Evolutionary conservation across 306 rosid genomes (phyloP).

Genomic region (Castanea mollissima): DNA sequence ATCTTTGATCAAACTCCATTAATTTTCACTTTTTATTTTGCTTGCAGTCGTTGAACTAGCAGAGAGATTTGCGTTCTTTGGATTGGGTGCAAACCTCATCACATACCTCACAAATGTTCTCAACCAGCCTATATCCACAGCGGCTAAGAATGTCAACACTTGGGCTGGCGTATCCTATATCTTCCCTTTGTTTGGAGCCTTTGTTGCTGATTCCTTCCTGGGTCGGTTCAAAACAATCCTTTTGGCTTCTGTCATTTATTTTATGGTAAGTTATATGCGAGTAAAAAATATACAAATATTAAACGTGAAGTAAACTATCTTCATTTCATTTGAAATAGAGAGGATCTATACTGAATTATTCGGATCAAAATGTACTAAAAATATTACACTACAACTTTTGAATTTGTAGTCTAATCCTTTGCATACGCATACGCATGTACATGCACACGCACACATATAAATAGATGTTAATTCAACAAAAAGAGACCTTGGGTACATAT

Average conservation of each 20-base stretch:
- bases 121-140: neutral
- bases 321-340: too few relatives aligned
- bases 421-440: too few relatives aligned
- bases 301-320: too few relatives aligned
- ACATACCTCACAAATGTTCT: constrained; percentile 38
- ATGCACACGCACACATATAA: too few relatives aligned
- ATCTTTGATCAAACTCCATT: neutral
- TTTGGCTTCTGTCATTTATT: neutral
- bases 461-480: neutral
- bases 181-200: constrained; percentile 17
- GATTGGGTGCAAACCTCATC: constrained; percentile 26
- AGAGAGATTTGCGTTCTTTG: constrained; percentile 31
- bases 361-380: too few relatives aligned
- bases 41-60: constrained; percentile 42
- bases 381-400: too few relatives aligned
- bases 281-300: too few relatives aligned
- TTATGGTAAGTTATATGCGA: neutral
- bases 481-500: neutral
- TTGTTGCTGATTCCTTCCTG: constrained; percentile 14
- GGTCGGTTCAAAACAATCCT: neutral
- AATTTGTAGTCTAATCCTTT: too few relatives aligned
- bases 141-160: constrained; percentile 14
- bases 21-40: too few relatives aligned
- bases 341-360: too few relatives aligned
- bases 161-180: constrained; percentile 19